Percentiles rank a stretch among this genome's conserved stretches.
phyloP scores from a whole-genome alignment of 139 green algal genomes.

The Astrephomene gubernaculifera region DNA sequence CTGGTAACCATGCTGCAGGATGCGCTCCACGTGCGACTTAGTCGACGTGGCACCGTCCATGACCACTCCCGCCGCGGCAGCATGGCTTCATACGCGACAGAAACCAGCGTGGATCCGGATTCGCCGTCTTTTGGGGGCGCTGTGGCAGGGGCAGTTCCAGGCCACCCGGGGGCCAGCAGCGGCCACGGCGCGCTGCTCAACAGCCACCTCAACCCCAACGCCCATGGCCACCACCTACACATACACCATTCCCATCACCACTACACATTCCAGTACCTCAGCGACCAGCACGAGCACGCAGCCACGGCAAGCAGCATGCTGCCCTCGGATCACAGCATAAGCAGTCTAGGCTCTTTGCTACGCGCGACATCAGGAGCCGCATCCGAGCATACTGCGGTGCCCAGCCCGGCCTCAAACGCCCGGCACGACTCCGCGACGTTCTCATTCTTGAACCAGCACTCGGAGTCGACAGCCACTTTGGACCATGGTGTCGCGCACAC shows the following conservation, averaged over 20 bases:
- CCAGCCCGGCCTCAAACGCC: not conserved
- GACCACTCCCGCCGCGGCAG: slow-evolving; percentile 9
- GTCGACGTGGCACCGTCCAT: not conserved
- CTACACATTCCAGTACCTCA: not conserved
- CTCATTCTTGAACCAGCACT: slow-evolving; percentile 28
- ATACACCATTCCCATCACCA: not conserved
- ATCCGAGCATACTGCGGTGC: not conserved
- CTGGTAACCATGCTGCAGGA: slow-evolving; percentile 20
- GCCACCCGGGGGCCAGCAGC: not conserved
- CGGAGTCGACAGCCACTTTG: too few species aligned
- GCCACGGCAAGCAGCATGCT: slow-evolving; percentile 1
- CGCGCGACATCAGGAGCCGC: slow-evolving; percentile 4
- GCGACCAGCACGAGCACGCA: not conserved
- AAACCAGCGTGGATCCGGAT: slow-evolving; percentile 15
- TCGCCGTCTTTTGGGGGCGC: slow-evolving; percentile 1
- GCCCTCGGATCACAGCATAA: slow-evolving; percentile 6
- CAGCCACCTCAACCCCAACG: slow-evolving; percentile 1
- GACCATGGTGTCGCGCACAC: too few species aligned
- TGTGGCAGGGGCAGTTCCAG: not conserved
- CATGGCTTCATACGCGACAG: slow-evolving; percentile 24
- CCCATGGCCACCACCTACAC: not conserved
- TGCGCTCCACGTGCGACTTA: slow-evolving; percentile 7
- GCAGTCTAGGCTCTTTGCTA: not conserved
- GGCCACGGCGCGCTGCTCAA: not conserved
- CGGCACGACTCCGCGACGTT: not conserved